These are phyloP conservation scores for Annona cherimola DNA, from an alignment of 164 flowering plant genomes.

Conservation along the genomic window DNA sequence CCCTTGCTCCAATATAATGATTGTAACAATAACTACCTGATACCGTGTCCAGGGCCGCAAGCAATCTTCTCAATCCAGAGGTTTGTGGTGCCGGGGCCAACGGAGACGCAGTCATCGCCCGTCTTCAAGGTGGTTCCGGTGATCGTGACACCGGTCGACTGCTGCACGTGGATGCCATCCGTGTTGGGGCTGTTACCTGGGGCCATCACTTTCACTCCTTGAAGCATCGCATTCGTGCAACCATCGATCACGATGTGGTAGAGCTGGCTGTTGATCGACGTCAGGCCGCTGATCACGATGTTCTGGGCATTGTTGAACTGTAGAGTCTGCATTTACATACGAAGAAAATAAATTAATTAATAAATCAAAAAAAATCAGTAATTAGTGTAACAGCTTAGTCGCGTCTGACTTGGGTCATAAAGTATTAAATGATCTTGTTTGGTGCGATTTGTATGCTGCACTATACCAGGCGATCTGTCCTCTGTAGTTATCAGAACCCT, in stretches of 20 bases:
- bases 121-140: conserved; percentile 9
- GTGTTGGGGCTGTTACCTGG: conserved; percentile 34
- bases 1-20: too few species aligned
- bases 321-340: conserved; percentile 16
- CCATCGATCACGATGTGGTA: conserved; percentile 20
- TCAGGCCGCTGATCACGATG: conserved; percentile 18
- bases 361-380: too few species aligned
- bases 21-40: too few species aligned
- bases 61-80: conserved; percentile 17
- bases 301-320: conserved; percentile 10
- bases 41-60: conserved; percentile 32
- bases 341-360: too few species aligned
- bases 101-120: conserved; percentile 25
- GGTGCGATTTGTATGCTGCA: too few species aligned
- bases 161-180: conserved; percentile 31
- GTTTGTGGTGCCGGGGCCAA: conserved; percentile 27
- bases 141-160: conserved; percentile 24
- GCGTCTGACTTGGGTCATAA: too few species aligned
- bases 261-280: conserved; percentile 27
- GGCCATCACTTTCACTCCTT: conserved; percentile 18
- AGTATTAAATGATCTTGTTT: too few species aligned
- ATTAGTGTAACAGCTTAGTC: too few species aligned
- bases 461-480: too few species aligned
- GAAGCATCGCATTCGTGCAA: conserved; percentile 20
- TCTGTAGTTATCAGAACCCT: too few species aligned